Evolutionary conservation across 2,329 filamentous ascomycete genomes (phyloP), one percentile per base, ranked within the genome.

Genomic region (Trichoderma koningii): DNA sequence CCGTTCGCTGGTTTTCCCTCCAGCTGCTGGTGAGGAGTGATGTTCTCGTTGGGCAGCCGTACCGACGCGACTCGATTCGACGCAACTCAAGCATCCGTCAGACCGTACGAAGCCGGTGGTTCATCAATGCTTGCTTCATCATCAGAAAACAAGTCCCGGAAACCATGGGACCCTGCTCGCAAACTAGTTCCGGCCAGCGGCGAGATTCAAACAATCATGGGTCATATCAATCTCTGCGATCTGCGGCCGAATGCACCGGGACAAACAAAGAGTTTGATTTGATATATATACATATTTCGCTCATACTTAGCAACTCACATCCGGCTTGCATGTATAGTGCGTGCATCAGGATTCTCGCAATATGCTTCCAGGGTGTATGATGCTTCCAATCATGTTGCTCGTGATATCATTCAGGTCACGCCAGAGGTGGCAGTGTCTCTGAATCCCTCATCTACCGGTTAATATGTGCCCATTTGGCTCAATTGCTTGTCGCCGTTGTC

Each of bases 401-500:
- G 60, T 55, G 60, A 55, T 63, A 63, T 63, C 60, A 63, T 55
- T 26, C 60, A 63, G 41, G 57, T 62, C 57, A 62, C 57, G 57
- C 57, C 57, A 62, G 57, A 62, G 44, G 57, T 62, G 57, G 48
- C 57, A 62, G 57, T 62, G 48, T 62, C 38, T 62, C 38, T 62
- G 57, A 62, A 62, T 62, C 48, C 57, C 57, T 63, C 60, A 63
- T 63, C 48, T 63, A 55, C 60, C 60, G 60, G 60, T 63, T 63
- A 63, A 63, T 63, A 53, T 63, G 60, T 17, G 44, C 41, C 12
- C 60, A 55, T 15, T 47, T 52, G 60, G 60, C 60, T 63, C 60
- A 63, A 63, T 63, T 53, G 23, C 17, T 38, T n/a, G 21, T n/a
- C 34, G 17, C 50, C 41, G 10, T 26, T 38, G 41, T 30, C 41